phyloP scores from a whole-genome alignment of 345 rosid genomes.

The Murraya paniculata region DNA sequence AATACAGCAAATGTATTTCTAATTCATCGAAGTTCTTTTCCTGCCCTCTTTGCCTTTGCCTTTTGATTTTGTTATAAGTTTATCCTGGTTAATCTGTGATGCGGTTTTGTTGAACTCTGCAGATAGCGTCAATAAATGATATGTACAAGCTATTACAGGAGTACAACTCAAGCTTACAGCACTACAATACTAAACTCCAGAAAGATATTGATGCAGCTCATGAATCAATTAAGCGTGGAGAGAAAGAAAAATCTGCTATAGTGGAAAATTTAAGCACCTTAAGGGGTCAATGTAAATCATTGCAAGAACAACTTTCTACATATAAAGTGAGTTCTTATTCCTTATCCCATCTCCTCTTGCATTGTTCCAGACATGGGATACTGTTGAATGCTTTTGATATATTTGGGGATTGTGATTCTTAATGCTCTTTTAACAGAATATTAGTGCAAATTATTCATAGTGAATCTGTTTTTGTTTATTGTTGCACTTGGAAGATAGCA shows the following conservation, averaged over 20 bases:
- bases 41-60: neutral
- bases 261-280: slow-evolving; percentile 70
- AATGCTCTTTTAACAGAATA: neutral
- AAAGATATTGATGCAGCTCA: slow-evolving; percentile 83
- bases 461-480: neutral
- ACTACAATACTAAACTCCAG: slow-evolving; percentile 90
- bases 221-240: slow-evolving; percentile 73
- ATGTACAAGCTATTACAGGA: slow-evolving; percentile 96
- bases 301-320: slow-evolving; percentile 74
- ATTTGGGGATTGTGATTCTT: neutral
- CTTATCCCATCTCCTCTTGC: slow-evolving; percentile 4
- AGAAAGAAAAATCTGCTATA: slow-evolving; percentile 77
- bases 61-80: neutral
- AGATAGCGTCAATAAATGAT: slow-evolving; percentile 88
- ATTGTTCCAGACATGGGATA: neutral
- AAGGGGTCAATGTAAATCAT: slow-evolving; percentile 67
- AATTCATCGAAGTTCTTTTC: neutral
- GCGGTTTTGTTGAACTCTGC: slow-evolving; percentile 23
- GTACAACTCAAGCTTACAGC: slow-evolving; percentile 92
- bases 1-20: slow-evolving; percentile 24
- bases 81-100: slow-evolving; percentile 11
- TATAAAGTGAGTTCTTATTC: slow-evolving; percentile 55
- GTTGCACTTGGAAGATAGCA: neutral
- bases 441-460: neutral
- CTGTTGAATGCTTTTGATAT: neutral